These are phyloP conservation scores for Sporothrix luriei DNA, from an alignment of 2,329 filamentous ascomycete genomes.

Conservation along the genomic window DNA sequence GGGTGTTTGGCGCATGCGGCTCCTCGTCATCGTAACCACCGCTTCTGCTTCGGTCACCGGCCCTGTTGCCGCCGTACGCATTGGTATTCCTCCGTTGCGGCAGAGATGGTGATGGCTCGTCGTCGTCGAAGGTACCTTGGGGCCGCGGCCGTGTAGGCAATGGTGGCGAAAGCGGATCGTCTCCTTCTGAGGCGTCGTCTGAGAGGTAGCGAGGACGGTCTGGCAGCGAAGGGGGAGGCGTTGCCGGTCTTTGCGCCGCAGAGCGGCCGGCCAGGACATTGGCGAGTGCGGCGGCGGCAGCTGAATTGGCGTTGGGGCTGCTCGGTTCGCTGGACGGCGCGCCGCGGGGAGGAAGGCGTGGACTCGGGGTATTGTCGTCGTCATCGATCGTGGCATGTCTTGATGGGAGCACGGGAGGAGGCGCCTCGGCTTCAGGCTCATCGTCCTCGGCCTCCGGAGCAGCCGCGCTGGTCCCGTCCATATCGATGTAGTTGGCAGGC, in stretches of 20 bases:
- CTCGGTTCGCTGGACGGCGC: constrained; percentile 40
- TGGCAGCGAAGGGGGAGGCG: constrained; percentile 53
- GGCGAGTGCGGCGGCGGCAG: constrained; percentile 59
- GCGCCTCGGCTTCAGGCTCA: constrained; percentile 48
- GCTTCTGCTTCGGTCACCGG: neutral
- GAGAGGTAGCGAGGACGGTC: constrained; percentile 61
- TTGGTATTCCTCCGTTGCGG: constrained; percentile 36
- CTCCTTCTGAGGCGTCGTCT: constrained; percentile 71
- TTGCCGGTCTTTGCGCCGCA: constrained; percentile 38
- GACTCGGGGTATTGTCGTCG: constrained; percentile 46
- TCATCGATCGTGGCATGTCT: constrained; percentile 47
- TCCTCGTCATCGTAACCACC: constrained; percentile 45
- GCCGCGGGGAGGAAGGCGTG: constrained; percentile 47
- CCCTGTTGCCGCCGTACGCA: neutral
- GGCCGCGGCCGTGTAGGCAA: constrained; percentile 66
- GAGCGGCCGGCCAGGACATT: constrained; percentile 56
- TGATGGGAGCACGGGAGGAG: constrained; percentile 49
- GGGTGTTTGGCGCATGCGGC: constrained; percentile 36
- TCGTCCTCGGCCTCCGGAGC: constrained; percentile 36
- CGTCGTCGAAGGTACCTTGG: constrained; percentile 48
- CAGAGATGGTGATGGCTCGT: constrained; percentile 36
- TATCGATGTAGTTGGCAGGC: constrained; percentile 91
- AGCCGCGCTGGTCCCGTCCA: constrained; percentile 49
- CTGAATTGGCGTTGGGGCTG: constrained; percentile 43
- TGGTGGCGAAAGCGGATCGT: constrained; percentile 60